These are phyloP conservation scores for Hypoxylon sp. DNA, from an alignment of 2,329 filamentous ascomycete genomes.

Conservation along the genomic window DNA sequence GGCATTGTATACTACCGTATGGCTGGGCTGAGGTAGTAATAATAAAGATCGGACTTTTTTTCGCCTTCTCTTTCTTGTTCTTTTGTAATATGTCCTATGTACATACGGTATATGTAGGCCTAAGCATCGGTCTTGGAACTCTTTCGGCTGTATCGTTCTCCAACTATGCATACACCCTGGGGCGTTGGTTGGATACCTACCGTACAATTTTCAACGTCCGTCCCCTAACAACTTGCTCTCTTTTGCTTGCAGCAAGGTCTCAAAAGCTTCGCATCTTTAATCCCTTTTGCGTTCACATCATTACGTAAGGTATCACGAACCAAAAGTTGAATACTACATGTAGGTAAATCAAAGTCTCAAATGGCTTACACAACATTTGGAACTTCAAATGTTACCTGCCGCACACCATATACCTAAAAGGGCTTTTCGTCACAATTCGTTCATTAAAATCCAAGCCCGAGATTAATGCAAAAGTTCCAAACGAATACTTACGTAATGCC, in stretches of 20 bases:
- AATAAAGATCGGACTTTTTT: slow-evolving; percentile 36
- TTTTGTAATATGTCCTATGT: slow-evolving; percentile 21
- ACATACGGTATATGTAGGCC: background rate
- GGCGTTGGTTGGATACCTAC: slow-evolving; percentile 6
- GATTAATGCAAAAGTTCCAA: slow-evolving; percentile 33
- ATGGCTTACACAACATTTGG: background rate
- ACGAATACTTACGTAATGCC: slow-evolving; percentile 41
- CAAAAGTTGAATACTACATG: slow-evolving; percentile 14
- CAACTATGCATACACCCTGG: slow-evolving; percentile 14
- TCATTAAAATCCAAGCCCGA: slow-evolving; percentile 3
- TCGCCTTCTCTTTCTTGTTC: slow-evolving; percentile 20
- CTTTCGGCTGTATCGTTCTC: slow-evolving; percentile 35
- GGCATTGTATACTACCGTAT: slow-evolving; percentile 4
- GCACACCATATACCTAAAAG: slow-evolving; percentile 2
- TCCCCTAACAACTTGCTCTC: slow-evolving; percentile 19
- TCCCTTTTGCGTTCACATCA: slow-evolving; percentile 14
- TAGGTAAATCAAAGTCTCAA: slow-evolving; percentile 29
- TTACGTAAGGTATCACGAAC: slow-evolving; percentile 37
- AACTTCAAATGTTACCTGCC: background rate
- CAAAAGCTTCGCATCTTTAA: slow-evolving; percentile 30
- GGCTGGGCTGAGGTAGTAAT: slow-evolving; percentile 19
- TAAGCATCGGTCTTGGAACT: slow-evolving; percentile 31
- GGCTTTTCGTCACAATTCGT: background rate
- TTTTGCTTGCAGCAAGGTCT: slow-evolving; percentile 23
- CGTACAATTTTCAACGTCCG: slow-evolving; percentile 10